Conservation (phyloP, 441 rosid species). For the Erodium texanum region DNA sequence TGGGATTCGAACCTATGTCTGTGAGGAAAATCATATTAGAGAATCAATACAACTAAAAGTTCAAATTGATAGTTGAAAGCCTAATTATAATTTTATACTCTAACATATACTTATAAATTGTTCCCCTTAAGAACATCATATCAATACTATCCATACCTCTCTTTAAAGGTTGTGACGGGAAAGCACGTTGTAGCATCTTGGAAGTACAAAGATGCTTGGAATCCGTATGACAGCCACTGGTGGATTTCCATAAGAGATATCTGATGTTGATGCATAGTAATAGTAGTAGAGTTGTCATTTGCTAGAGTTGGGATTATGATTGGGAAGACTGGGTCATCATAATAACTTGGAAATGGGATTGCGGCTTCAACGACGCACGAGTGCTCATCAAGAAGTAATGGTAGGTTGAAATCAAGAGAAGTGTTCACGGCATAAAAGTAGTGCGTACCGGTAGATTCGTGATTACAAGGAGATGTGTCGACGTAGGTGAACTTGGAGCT, state of each 20-base stretch:
- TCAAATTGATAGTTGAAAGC: no score
- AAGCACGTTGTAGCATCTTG: no score
- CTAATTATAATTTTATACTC: no score
- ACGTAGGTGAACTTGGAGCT: neutral
- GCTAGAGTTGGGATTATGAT: neutral
- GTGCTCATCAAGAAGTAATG: neutral
- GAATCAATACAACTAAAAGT: no score
- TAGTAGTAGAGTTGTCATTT: no score
- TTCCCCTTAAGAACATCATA: no score
- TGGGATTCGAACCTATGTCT: no score
- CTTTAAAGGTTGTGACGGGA: no score
- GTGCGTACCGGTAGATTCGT: neutral
- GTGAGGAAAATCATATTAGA: no score
- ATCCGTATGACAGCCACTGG: neutral
- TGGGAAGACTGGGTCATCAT: neutral
- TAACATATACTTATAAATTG: no score
- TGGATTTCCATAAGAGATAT: neutral
- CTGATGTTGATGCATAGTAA: no score
- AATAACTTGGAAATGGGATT: neutral
- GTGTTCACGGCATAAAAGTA: neutral
- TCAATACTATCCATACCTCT: no score
- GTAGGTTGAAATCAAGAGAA: neutral
- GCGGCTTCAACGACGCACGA: neutral
- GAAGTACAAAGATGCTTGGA: neutral
- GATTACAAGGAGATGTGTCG: neutral